Evolutionary conservation across 1,284 basidiomycete genomes (phyloP).

Genomic region (Nidula niveotomentosa): DNA sequence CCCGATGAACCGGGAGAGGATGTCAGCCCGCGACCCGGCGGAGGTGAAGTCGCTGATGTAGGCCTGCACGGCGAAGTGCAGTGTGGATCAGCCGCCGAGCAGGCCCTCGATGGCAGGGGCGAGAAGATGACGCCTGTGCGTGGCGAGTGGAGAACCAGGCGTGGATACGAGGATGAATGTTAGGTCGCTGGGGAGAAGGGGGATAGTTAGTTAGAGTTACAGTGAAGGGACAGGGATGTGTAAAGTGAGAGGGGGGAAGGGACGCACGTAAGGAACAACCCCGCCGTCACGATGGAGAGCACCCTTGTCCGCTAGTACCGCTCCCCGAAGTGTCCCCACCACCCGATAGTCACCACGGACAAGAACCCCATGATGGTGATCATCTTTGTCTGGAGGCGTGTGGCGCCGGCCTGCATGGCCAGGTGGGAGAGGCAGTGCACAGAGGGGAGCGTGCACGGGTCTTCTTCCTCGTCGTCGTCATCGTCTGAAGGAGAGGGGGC

Average conservation of each 20-base stretch:
- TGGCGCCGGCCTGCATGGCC: slow-evolving; percentile 65
- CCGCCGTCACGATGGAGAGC: slow-evolving; percentile 68
- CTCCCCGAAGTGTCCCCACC: slow-evolving; percentile 87
- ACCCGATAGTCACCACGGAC: slow-evolving; percentile 82
- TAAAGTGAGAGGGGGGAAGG: not conserved
- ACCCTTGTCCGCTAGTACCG: slow-evolving; percentile 76
- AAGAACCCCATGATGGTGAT: slow-evolving; percentile 80
- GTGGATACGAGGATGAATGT: slow-evolving; percentile 79
- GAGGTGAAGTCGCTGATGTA: slow-evolving; percentile 89
- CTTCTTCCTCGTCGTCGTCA: slow-evolving; percentile 31
- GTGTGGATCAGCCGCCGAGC: slow-evolving; percentile 84
- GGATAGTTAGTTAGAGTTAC: no score
- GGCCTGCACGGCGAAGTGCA: slow-evolving; percentile 78
- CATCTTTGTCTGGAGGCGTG: slow-evolving; percentile 68
- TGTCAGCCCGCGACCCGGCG: slow-evolving; percentile 76
- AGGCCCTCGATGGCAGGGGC: slow-evolving; percentile 83
- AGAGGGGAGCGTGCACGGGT: slow-evolving; percentile 50
- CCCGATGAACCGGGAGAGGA: slow-evolving; percentile 80
- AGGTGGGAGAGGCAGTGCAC: slow-evolving; percentile 59
- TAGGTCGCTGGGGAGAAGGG: no score
- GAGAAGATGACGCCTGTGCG: slow-evolving; percentile 70
- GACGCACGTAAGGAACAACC: slow-evolving; percentile 75
- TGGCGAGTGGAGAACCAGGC: slow-evolving; percentile 62
- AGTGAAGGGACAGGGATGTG: no score
- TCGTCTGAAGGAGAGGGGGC: slow-evolving; percentile 8